These are phyloP conservation scores for Shiraia bambusicola DNA, from an alignment of 2,329 filamentous ascomycete genomes.

Conservation along the genomic window DNA sequence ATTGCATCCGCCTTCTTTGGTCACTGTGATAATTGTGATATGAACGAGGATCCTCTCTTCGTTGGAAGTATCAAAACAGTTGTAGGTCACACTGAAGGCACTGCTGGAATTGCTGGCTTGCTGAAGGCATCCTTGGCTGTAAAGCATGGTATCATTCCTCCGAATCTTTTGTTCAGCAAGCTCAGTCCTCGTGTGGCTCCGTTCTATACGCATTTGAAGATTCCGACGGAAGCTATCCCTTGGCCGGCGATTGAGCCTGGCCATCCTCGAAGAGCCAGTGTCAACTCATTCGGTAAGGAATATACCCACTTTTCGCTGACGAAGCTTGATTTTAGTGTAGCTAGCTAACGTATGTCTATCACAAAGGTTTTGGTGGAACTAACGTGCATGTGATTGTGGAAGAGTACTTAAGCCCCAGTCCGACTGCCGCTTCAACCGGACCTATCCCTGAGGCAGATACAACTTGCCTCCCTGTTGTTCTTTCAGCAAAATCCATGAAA, in stretches of 20 bases:
- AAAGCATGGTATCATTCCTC: conserved; percentile 28
- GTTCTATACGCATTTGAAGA: neutral
- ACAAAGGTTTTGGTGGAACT: conserved; percentile 9
- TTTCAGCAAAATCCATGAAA: too few relatives aligned
- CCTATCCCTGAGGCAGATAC: too few relatives aligned
- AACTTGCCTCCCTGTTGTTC: too few relatives aligned
- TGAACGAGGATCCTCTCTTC: conserved; percentile 7
- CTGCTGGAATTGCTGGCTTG: conserved; percentile 25
- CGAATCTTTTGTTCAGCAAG: conserved; percentile 18
- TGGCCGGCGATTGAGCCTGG: conserved; percentile 13
- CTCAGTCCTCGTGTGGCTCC: conserved; percentile 15
- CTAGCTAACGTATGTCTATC: too few relatives aligned
- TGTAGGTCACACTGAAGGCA: conserved; percentile 36
- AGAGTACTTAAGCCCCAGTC: too few relatives aligned
- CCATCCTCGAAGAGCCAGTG: conserved; percentile 1
- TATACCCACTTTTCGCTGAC: too few relatives aligned
- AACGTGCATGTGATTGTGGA: conserved; percentile 15
- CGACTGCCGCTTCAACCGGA: too few relatives aligned
- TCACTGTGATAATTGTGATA: neutral
- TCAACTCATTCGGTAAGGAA: too few relatives aligned
- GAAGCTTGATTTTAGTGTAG: too few relatives aligned
- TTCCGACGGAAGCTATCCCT: conserved; percentile 5
- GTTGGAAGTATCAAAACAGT: conserved; percentile 34
- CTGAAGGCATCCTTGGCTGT: conserved; percentile 31
- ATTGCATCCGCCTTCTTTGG: conserved; percentile 13